Conservation (phyloP, 768 basidiomycete species). For the Suillus spraguei region DNA sequence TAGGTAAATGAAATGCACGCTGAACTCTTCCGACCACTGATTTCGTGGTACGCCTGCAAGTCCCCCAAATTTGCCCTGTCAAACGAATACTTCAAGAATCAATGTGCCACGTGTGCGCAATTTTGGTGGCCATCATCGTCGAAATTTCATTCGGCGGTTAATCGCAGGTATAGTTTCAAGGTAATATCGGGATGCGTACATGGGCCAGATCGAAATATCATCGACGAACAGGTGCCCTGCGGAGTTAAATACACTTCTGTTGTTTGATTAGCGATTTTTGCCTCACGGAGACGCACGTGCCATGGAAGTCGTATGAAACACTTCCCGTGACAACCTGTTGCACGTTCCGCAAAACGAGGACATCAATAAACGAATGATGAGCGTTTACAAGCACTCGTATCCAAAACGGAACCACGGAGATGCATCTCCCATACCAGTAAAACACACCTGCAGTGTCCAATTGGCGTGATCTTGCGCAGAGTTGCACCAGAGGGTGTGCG, state of each 20-base stretch:
- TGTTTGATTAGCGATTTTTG: background rate
- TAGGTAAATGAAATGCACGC: background rate
- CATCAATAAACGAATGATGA: background rate
- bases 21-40: background rate
- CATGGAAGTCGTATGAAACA: background rate
- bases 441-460: conserved; percentile 18
- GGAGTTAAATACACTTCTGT: background rate
- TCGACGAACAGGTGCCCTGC: background rate
- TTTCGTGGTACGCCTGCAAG: background rate
- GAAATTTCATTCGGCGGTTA: background rate
- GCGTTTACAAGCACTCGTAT: background rate
- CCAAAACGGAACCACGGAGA: background rate
- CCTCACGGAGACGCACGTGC: background rate
- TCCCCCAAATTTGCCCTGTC: background rate
- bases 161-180: background rate
- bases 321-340: background rate
- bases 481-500: conserved; percentile 21
- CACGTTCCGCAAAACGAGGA: background rate
- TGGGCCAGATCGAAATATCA: background rate
- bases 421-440: background rate
- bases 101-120: background rate
- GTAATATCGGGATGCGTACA: background rate
- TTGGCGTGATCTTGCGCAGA: conserved; percentile 26
- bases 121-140: background rate
- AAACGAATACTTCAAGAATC: background rate